These are phyloP conservation scores for Populus hybrid DNA, from an alignment of 441 rosid genomes.

Conservation along the genomic window DNA sequence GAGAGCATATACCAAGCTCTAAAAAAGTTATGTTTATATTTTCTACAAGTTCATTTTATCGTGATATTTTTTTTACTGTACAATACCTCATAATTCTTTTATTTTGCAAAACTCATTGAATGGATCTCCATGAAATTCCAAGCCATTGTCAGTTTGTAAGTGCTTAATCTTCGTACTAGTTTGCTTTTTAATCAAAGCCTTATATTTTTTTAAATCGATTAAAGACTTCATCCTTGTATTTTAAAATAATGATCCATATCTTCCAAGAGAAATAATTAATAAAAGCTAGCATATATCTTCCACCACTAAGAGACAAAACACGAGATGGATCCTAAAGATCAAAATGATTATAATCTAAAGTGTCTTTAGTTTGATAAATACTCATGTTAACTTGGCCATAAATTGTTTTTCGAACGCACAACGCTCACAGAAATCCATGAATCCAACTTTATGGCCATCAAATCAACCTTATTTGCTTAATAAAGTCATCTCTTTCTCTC, in stretches of 20 bases:
- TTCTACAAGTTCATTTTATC: neutral
- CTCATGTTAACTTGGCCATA: neutral
- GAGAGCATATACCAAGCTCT: neutral
- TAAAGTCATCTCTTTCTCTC: neutral
- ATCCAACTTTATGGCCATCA: too few relatives aligned
- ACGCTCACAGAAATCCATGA: neutral
- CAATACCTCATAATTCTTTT: neutral
- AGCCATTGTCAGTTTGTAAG: neutral
- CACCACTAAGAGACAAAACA: neutral
- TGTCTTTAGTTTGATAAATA: neutral
- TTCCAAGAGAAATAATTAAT: neutral
- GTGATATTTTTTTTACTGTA: fast-evolving
- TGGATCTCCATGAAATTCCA: neutral
- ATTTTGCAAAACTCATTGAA: neutral
- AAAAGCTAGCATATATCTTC: neutral
- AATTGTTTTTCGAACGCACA: neutral
- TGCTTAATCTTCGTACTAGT: neutral
- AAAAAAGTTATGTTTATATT: neutral
- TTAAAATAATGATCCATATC: neutral
- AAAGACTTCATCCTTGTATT: neutral
- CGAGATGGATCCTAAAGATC: neutral
- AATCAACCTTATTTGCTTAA: neutral
- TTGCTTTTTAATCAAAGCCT: neutral
- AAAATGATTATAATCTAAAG: neutral
- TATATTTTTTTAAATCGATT: neutral